Evolutionary conservation across 805 yeast genomes (phyloP), one percentile per base, ranked within the genome.

Genomic region (Candida endomychidarum): DNA sequence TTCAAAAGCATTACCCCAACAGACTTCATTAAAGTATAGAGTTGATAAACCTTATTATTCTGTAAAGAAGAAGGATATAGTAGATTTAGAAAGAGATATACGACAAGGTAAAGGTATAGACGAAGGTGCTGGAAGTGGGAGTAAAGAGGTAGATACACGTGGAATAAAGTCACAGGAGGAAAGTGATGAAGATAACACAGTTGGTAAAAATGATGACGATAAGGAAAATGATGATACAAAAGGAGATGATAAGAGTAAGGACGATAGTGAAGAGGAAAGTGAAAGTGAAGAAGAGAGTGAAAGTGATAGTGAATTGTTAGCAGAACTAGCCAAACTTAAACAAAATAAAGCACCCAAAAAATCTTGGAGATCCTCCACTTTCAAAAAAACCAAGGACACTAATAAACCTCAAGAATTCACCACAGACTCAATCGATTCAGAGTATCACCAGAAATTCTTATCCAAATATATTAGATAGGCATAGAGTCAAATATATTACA

Each of bases 391-490:
- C 9, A 32, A 38, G 14, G 31, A 40, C 14, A 10, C 35, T 12
- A 15, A 28, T 3, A 29, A 34, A 12, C 34, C 37, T 14, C 39
- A 42, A 18, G 37, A 42, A 22, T 65, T 51, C 42, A 64, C 71
- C 2, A 63, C 58, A 20, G 59, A 64, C 41, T 57, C 71, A 2
- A 44, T 59, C 18, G 52, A 57, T 24, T 65, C 72, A 10, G 63
- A 63, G 9, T 48, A 51, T 12, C 72, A 68, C 45, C 55, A 64
- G 41, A 49, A 55, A 15, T 68, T 68, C 43, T 41, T 68, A 14
- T 52, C 62, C 5, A 66, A 66, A 41, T 65, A 57, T 43, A 46
- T 67, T 10, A 47, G 61, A 15, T 65, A 38, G 42, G 38, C 26
- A n/a, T n/a, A n/a, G n/a, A n/a, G n/a, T n/a, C n/a, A n/a, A n/a